phyloP scores from a whole-genome alignment of 176 grass and related monocot species.

The Coix lacrymajobi region DNA sequence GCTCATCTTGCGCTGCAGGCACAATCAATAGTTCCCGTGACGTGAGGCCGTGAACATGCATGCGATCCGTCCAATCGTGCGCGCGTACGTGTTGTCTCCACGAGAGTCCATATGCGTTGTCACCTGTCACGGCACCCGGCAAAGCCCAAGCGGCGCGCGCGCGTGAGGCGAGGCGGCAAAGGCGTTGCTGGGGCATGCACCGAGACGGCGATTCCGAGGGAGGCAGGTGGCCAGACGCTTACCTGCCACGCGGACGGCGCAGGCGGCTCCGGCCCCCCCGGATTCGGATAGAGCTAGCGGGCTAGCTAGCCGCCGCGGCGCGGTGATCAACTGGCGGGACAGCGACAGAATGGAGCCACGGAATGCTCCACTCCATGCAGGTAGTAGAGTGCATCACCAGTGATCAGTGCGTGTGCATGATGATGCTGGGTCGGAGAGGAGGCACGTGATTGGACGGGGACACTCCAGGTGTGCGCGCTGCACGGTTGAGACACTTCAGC shows the following conservation, averaged over 20 bases:
- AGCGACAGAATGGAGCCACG: not conserved
- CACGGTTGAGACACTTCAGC: conserved; percentile 6
- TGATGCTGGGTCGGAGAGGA: not conserved
- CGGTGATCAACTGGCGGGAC: conserved; percentile 14
- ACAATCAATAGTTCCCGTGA: not conserved
- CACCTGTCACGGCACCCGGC: not conserved
- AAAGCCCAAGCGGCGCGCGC: not conserved
- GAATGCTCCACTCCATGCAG: not conserved
- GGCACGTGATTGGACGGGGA: conserved; percentile 29
- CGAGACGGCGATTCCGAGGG: not conserved
- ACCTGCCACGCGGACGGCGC: not conserved
- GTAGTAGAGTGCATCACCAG: not conserved
- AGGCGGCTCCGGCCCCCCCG: not conserved
- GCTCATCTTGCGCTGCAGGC: not conserved
- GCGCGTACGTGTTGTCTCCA: not conserved
- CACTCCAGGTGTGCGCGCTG: conserved; percentile 35
- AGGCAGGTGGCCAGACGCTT: not conserved
- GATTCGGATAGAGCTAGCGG: not conserved
- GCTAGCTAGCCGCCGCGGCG: not conserved
- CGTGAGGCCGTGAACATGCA: no score
- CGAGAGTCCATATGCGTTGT: not conserved
- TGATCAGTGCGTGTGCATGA: not conserved
- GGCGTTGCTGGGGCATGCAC: no score
- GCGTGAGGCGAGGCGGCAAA: not conserved
- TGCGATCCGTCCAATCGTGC: not conserved